Evolutionary conservation across 805 yeast species (phyloP).

Genomic region (Wickerhamomyces bisporus): DNA sequence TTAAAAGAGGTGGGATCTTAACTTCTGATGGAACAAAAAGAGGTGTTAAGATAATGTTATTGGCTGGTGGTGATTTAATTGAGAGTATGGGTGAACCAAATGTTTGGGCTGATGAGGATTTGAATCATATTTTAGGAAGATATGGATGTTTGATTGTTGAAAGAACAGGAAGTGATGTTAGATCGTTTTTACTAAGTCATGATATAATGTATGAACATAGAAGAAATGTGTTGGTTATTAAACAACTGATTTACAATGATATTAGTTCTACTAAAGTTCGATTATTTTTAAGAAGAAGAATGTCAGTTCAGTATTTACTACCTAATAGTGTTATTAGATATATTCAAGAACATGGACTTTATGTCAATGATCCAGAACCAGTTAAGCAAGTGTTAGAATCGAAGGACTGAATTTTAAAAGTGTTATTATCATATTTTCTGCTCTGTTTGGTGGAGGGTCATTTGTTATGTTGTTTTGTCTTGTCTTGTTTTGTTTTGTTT

Average conservation of each 20-base stretch:
- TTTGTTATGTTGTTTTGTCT: no score
- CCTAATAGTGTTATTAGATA: conserved; percentile 95
- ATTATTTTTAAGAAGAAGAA: conserved; percentile 85
- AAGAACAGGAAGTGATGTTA: conserved; percentile 93
- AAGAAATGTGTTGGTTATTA: conserved; percentile 87
- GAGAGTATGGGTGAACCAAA: conserved; percentile 99
- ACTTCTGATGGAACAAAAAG: conserved; percentile 55
- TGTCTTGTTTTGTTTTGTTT: no score
- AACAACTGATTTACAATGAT: conserved; percentile 94
- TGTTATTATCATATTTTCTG: no score
- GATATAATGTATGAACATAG: conserved; percentile 98
- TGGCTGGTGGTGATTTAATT: conserved; percentile 97
- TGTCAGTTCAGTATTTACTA: conserved; percentile 91
- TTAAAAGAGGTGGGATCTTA: conserved; percentile 79
- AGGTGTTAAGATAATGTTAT: conserved; percentile 90
- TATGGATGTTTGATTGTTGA: conserved; percentile 97
- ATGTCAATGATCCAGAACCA: conserved; percentile 84
- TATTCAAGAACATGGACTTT: conserved; percentile 86
- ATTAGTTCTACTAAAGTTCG: conserved; percentile 93
- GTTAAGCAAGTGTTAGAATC: conserved; percentile 76
- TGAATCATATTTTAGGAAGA: conserved; percentile 91
- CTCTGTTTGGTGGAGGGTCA: no score
- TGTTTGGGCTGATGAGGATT: conserved; percentile 96
- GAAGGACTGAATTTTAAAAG: conserved; percentile 23
- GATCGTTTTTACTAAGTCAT: conserved; percentile 86